Conservation (phyloP, 257 asterid genomes). For the Solanum bukasovii region DNA sequence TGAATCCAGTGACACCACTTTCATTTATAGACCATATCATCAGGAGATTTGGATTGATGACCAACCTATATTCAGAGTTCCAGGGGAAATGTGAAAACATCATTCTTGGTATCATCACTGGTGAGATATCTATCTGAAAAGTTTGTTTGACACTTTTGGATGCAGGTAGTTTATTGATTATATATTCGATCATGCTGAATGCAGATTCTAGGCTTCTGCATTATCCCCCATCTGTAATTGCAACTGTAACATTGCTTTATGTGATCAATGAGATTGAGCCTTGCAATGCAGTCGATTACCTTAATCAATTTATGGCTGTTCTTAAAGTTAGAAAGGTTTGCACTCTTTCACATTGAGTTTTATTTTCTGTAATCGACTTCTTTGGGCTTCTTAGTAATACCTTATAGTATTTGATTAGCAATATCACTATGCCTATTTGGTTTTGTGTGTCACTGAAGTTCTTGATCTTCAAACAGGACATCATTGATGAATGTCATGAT, state of each 20-base stretch:
- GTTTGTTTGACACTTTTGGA: not conserved
- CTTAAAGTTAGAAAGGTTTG: conserved; percentile 21
- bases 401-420: not conserved
- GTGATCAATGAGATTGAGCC: conserved; percentile 32
- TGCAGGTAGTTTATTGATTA: not conserved
- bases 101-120: conserved; percentile 45
- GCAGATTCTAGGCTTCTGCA: conserved; percentile 4
- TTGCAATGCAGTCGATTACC: conserved; percentile 17
- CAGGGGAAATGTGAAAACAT: conserved; percentile 39
- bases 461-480: conserved; percentile 9
- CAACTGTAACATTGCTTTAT: conserved; percentile 35
- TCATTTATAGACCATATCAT: conserved; percentile 69
- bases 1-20: conserved; percentile 77
- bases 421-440: not conserved
- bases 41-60: conserved; percentile 48
- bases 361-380: not conserved
- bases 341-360: not conserved
- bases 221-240: conserved; percentile 38
- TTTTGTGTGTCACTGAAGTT: not conserved
- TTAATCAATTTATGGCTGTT: conserved; percentile 11
- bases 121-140: conserved; percentile 25
- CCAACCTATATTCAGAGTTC: conserved; percentile 45
- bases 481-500: conserved; percentile 16
- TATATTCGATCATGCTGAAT: not conserved
- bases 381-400: not conserved